Conservation (phyloP, 495 filamentous ascomycete species). For the Antarctomyces pellizariae region DNA sequence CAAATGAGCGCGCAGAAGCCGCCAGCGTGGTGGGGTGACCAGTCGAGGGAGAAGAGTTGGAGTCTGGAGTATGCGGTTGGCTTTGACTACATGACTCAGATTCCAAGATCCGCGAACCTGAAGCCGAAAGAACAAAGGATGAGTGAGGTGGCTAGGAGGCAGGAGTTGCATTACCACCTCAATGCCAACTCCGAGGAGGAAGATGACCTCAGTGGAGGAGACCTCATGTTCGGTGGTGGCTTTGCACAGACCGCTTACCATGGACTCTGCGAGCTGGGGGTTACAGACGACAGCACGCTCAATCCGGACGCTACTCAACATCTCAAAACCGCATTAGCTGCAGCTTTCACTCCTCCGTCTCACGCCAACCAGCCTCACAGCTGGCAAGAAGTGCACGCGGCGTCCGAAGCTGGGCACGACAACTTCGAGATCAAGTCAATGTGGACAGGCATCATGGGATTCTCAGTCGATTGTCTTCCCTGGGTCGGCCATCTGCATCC, state of each 20-base stretch:
- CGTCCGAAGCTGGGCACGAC: too few relatives aligned
- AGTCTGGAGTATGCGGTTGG: slow-evolving; percentile 14
- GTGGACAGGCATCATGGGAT: slow-evolving; percentile 24
- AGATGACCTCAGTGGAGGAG: too few relatives aligned
- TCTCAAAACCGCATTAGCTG: slow-evolving; percentile 10
- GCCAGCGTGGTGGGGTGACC: slow-evolving; percentile 2
- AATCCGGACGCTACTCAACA: slow-evolving; percentile 10
- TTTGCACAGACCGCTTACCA: slow-evolving; percentile 11
- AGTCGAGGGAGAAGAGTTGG: slow-evolving; percentile 10
- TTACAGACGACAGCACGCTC: slow-evolving; percentile 14
- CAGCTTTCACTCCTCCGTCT: slow-evolving; percentile 7
- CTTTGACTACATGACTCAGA: slow-evolving; percentile 18
- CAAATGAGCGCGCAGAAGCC: slow-evolving; percentile 23
- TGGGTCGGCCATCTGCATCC: slow-evolving; percentile 20
- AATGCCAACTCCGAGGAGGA: too few relatives aligned
- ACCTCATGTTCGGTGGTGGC: slow-evolving; percentile 17
- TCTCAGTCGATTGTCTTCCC: slow-evolving; percentile 21
- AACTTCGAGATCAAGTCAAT: slow-evolving; percentile 4
- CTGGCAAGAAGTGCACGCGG: too few relatives aligned
- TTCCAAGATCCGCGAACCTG: slow-evolving; percentile 3
- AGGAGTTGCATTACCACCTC: too few relatives aligned
- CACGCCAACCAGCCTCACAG: too few relatives aligned
- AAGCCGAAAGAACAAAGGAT: background rate
- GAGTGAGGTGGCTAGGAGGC: background rate
- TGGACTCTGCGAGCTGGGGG: slow-evolving; percentile 14